Percentiles rank a stretch among this genome's conserved stretches.
phyloP scores from a whole-genome alignment of 2,329 filamentous ascomycete species.

The Alternaria tenuissima region DNA sequence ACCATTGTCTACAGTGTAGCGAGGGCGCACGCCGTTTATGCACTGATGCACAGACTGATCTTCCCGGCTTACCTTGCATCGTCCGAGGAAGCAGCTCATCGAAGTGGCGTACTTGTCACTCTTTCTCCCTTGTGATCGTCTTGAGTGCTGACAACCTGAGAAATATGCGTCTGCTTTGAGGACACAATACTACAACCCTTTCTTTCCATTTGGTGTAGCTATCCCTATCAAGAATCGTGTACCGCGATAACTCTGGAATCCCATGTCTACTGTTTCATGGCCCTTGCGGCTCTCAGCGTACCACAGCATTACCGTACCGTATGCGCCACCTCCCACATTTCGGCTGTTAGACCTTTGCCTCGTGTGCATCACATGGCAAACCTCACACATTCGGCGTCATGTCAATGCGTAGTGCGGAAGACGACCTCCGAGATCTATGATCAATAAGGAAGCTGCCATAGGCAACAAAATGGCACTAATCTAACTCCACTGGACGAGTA shows the following conservation, averaged over 20 bases:
- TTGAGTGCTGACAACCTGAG: not conserved
- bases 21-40: not conserved
- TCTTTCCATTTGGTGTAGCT: not conserved
- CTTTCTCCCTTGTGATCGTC: not conserved
- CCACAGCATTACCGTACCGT: slow-evolving; percentile 1
- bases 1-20: slow-evolving; percentile 14
- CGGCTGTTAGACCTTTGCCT: slow-evolving; percentile 8
- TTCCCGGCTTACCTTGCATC: slow-evolving; percentile 16
- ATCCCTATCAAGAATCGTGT: not conserved
- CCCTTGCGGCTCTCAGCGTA: slow-evolving; percentile 1
- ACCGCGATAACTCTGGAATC: not conserved
- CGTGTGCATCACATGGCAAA: slow-evolving; percentile 17
- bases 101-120: slow-evolving; percentile 4
- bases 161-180: not conserved
- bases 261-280: not conserved
- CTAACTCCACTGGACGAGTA: not conserved
- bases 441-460: not conserved
- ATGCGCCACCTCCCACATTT: slow-evolving; percentile 14
- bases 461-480: slow-evolving; percentile 7
- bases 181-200: not conserved
- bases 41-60: slow-evolving; percentile 10
- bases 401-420: not conserved
- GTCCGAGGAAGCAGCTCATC: slow-evolving; percentile 3
- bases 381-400: slow-evolving; percentile 9
- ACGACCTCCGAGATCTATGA: not conserved